phyloP scores from a whole-genome alignment of 2,329 filamentous ascomycete genomes.

The Chrysoporthe deuterocubensis region DNA sequence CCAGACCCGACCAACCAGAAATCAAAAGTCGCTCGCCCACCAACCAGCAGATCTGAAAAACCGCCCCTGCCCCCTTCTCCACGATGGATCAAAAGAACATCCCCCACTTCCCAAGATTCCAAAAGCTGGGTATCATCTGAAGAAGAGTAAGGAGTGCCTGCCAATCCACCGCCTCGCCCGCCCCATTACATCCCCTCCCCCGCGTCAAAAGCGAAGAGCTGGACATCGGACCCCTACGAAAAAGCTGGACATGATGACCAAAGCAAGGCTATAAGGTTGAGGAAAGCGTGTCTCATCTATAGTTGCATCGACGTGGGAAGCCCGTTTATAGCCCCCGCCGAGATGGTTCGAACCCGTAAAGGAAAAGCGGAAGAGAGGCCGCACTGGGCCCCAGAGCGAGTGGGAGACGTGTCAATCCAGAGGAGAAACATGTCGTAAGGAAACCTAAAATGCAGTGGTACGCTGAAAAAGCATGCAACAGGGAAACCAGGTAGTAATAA shows the following conservation, averaged over 20 bases:
- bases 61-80: not conserved
- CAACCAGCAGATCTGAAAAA: conserved; percentile 13
- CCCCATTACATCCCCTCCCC: not conserved
- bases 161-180: not conserved
- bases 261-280: not conserved
- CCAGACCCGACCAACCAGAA: not conserved
- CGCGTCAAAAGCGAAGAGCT: not conserved
- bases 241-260: not conserved
- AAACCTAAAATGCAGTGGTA: conserved; percentile 4
- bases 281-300: conserved; percentile 10
- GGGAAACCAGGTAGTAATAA: not conserved
- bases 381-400: not conserved
- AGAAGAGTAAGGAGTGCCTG: conserved; percentile 14
- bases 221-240: not conserved
- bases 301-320: not conserved
- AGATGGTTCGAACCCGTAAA: not conserved
- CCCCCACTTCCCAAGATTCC: not conserved
- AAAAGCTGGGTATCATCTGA: conserved; percentile 4
- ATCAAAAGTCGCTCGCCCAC: not conserved
- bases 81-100: not conserved
- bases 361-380: not conserved
- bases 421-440: not conserved
- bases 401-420: conserved; percentile 8
- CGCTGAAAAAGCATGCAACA: not conserved
- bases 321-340: not conserved